Conservation (phyloP, 306 rosid genomes). For the Acacia crassicarpa region DNA sequence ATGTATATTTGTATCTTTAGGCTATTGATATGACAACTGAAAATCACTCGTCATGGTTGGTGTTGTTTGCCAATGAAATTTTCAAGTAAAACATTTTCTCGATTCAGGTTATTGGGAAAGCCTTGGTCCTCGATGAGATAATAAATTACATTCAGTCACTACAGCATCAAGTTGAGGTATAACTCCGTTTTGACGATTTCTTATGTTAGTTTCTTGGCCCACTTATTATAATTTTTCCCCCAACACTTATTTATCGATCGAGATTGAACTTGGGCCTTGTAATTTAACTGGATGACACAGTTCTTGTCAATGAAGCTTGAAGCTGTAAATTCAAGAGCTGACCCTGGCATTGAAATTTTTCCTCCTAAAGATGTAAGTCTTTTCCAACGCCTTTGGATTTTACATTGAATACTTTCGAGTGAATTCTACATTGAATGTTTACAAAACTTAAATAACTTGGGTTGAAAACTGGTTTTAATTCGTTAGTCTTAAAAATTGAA, state of each 20-base stretch:
- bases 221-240: not conserved
- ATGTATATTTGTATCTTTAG: not conserved
- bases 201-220: constrained; percentile 3
- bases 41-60: constrained; percentile 12
- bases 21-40: not conserved
- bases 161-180: constrained; percentile 91
- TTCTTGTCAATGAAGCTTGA: constrained; percentile 96
- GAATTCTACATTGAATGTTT: not conserved
- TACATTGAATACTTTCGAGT: not conserved
- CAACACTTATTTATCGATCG: not conserved
- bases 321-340: constrained; percentile 75
- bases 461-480: not conserved
- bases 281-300: constrained; percentile 47
- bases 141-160: constrained; percentile 92
- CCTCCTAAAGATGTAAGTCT: constrained; percentile 81
- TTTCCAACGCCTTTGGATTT: not conserved
- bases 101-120: constrained; percentile 89
- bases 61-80: constrained; percentile 3
- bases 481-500: not conserved
- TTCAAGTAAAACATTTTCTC: constrained; percentile 1
- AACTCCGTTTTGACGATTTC: not conserved
- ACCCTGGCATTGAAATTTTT: constrained; percentile 69
- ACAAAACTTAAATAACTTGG: not conserved
- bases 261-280: constrained; percentile 8
- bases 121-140: constrained; percentile 91